phyloP scores from a whole-genome alignment of 225 moss, liverwort and hornwort species.

The Physcomitrellopsis africana region DNA sequence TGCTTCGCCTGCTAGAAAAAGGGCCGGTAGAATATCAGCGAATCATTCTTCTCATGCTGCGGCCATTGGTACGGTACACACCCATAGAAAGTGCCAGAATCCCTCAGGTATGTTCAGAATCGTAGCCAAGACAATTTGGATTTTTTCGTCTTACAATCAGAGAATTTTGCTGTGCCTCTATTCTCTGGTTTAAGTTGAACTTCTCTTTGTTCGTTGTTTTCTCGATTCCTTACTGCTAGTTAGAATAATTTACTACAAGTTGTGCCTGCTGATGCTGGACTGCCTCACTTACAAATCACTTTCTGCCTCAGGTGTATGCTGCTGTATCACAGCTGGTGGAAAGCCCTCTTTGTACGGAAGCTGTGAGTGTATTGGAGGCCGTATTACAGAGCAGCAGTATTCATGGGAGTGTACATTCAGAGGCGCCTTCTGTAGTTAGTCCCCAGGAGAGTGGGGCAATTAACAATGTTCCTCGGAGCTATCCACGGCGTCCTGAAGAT shows the following conservation, averaged over 20 bases:
- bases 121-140: background rate
- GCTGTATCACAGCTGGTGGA: slow-evolving; percentile 98
- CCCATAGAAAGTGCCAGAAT: slow-evolving; percentile 93
- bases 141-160: background rate
- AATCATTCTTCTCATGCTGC: slow-evolving; percentile 94
- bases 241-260: background rate
- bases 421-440: slow-evolving; percentile 38
- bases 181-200: slow-evolving; percentile 11
- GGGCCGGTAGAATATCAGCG: slow-evolving; percentile 98
- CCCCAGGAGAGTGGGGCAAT: slow-evolving; percentile 72
- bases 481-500: slow-evolving; percentile 55
- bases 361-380: slow-evolving; percentile 93
- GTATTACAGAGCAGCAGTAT: slow-evolving; percentile 93
- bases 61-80: slow-evolving; percentile 87
- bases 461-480: slow-evolving; percentile 58
- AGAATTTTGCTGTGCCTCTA: background rate
- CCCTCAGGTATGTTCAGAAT: slow-evolving; percentile 63
- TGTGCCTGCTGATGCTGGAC: slow-evolving; percentile 7
- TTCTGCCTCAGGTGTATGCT: slow-evolving; percentile 68
- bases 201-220: slow-evolving; percentile 14
- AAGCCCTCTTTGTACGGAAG: slow-evolving; percentile 86
- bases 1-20: slow-evolving; percentile 89
- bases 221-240: background rate
- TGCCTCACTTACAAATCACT: slow-evolving; percentile 18
- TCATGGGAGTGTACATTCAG: slow-evolving; percentile 65